A percentile compares a stretch with the other conserved stretches of the same genome.
Conservation (phyloP, 2,329 filamentous ascomycete genomes). For the Botryosphaeria agaves region DNA sequence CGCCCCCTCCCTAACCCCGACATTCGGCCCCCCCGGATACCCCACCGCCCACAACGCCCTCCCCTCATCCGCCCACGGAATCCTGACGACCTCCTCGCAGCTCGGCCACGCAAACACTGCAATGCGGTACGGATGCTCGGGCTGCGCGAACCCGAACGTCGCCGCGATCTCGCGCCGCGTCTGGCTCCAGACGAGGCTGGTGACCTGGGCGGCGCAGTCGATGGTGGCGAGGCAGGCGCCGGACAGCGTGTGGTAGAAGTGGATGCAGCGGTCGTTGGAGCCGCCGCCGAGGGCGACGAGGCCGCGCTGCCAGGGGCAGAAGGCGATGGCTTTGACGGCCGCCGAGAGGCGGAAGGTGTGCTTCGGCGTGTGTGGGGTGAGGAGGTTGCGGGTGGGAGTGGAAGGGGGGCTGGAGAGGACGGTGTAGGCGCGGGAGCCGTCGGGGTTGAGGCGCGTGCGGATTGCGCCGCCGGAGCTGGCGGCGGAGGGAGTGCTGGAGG, state of each 20-base stretch:
- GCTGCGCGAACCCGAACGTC: constrained; percentile 85
- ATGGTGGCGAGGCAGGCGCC: constrained; percentile 79
- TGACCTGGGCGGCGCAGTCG: constrained; percentile 83
- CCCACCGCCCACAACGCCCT: constrained; percentile 76
- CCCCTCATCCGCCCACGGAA: constrained; percentile 67
- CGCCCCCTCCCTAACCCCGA: constrained; percentile 8
- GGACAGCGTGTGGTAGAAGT: constrained; percentile 80
- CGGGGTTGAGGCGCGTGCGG: constrained; percentile 29
- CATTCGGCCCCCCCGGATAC: constrained; percentile 49
- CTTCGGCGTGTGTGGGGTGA: constrained; percentile 23
- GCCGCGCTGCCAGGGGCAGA: constrained; percentile 83
- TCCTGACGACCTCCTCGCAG: constrained; percentile 67
- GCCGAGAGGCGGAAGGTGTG: constrained; percentile 67
- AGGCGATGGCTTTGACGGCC: constrained; percentile 91
- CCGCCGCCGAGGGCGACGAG: constrained; percentile 84
- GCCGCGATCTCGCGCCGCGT: constrained; percentile 76
- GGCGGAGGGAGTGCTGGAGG: constrained; percentile 2
- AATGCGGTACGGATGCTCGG: constrained; percentile 75
- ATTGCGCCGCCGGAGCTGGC: constrained; percentile 12
- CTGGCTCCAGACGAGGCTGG: constrained; percentile 76
- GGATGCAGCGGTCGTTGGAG: constrained; percentile 86
- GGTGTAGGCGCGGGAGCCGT: constrained; percentile 30
- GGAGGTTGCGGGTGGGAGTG: too few species aligned
- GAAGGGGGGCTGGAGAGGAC: constrained; percentile 1
- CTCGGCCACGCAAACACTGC: constrained; percentile 92